These are phyloP conservation scores for Pythium phragmitis DNA, from an alignment of 352 stramenopile genomes.

Conservation along the genomic window DNA sequence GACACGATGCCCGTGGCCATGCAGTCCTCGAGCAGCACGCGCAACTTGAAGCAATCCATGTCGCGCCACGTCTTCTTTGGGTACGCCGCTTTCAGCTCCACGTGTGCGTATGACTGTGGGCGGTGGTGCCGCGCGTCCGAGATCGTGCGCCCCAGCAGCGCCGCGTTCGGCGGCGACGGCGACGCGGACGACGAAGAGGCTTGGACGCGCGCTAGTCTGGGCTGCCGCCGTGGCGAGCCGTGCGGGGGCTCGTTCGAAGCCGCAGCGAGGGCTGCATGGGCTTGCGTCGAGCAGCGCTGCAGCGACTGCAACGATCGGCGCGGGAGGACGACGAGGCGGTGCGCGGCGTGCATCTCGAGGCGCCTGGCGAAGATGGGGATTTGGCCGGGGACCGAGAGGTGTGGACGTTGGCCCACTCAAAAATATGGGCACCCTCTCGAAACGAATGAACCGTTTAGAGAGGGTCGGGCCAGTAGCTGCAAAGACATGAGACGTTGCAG, in stretches of 20 bases:
- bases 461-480: slow-evolving; percentile 1
- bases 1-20: slow-evolving; percentile 55
- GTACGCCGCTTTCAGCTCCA: slow-evolving; percentile 19
- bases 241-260: not conserved
- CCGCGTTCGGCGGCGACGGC: slow-evolving; percentile 12
- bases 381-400: too few species aligned
- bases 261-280: slow-evolving; percentile 1
- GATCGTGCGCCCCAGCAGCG: slow-evolving; percentile 19
- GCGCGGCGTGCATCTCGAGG: slow-evolving; percentile 10
- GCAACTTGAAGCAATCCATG: slow-evolving; percentile 62
- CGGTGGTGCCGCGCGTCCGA: slow-evolving; percentile 17
- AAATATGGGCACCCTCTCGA: slow-evolving; percentile 3
- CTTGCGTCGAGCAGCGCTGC: not conserved
- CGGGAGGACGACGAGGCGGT: slow-evolving; percentile 3
- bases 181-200: not conserved
- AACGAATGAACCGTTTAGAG: slow-evolving; percentile 6
- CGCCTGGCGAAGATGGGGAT: too few species aligned
- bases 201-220: slow-evolving; percentile 8
- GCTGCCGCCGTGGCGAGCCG: slow-evolving; percentile 16
- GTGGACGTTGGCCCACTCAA: slow-evolving; percentile 21
- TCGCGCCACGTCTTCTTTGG: slow-evolving; percentile 37
- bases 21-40: slow-evolving; percentile 54
- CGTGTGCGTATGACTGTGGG: slow-evolving; percentile 21
- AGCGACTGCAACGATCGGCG: slow-evolving; percentile 6
- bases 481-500: slow-evolving; percentile 19